A percentile compares a stretch with the other conserved stretches of the same genome.
Evolutionary conservation across 139 green algal species (phyloP).

Genomic region (Edaphochlamys debaryana): DNA sequence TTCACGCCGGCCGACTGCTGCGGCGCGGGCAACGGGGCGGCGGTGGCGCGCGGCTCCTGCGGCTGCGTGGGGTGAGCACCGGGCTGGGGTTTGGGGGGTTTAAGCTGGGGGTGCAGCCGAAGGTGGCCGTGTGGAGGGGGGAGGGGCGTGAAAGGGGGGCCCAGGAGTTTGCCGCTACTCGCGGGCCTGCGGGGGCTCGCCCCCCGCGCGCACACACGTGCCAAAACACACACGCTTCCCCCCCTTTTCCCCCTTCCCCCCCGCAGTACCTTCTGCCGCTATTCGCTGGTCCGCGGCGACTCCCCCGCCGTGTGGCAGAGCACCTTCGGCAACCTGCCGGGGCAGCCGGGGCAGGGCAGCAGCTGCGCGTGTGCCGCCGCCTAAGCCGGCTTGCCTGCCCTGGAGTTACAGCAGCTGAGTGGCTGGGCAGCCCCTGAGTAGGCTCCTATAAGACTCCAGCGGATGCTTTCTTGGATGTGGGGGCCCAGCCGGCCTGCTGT

Average conservation of each 20-base stretch:
- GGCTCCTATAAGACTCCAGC: no score
- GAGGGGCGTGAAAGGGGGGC: no score
- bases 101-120: no score
- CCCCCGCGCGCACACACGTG: neutral
- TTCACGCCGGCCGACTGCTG: slow-evolving; percentile 12
- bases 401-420: no score
- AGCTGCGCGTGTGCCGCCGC: slow-evolving; percentile 7
- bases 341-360: slow-evolving; percentile 1
- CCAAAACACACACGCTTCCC: neutral
- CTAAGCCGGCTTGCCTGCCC: neutral
- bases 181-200: neutral
- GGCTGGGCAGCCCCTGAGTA: no score
- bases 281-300: neutral
- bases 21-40: neutral
- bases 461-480: no score
- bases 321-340: neutral
- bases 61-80: slow-evolving; percentile 33
- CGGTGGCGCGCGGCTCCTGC: slow-evolving; percentile 23
- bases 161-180: neutral
- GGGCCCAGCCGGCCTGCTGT: no score
- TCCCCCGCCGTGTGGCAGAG: slow-evolving; percentile 8
- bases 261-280: slow-evolving; percentile 28
- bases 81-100: no score
- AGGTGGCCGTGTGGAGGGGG: no score
- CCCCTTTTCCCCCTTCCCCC: neutral